phyloP scores from a whole-genome alignment of 768 basidiomycete genomes.

The Stropharia rugosoannulata region DNA sequence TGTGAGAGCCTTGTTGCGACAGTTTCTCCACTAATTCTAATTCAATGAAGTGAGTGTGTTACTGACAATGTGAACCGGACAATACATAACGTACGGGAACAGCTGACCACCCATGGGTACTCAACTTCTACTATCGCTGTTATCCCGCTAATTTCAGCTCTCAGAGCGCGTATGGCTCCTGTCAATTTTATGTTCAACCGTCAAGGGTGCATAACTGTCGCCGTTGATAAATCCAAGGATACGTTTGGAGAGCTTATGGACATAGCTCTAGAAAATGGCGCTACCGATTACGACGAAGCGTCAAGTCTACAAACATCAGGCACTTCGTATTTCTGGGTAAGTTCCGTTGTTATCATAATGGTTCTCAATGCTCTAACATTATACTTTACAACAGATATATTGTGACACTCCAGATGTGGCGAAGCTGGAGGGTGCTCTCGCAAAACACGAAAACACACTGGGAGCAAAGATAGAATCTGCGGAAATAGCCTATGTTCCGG shows the following conservation, averaged over 20 bases:
- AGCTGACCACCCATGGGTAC: conserved; percentile 48
- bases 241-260: conserved; percentile 40
- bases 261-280: conserved; percentile 25
- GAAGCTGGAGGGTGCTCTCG: conserved; percentile 16
- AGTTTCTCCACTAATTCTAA: background rate
- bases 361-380: background rate
- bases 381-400: conserved; percentile 13
- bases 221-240: conserved; percentile 34
- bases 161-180: conserved; percentile 59
- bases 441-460: conserved; percentile 10
- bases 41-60: conserved; percentile 25
- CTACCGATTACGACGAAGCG: conserved; percentile 20
- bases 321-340: conserved; percentile 4
- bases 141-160: background rate
- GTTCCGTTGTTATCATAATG: background rate
- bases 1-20: conserved; percentile 40
- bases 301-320: conserved; percentile 1
- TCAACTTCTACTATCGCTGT: conserved; percentile 8
- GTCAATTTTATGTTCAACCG: conserved; percentile 67
- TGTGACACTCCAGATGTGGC: conserved; percentile 19
- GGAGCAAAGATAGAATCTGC: conserved; percentile 36
- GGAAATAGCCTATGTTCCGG: conserved; percentile 56
- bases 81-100: conserved; percentile 52
- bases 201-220: conserved; percentile 50
- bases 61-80: conserved; percentile 69